phyloP scores from a whole-genome alignment of 805 yeast genomes.

The Wickerhamiella spandovensis region DNA sequence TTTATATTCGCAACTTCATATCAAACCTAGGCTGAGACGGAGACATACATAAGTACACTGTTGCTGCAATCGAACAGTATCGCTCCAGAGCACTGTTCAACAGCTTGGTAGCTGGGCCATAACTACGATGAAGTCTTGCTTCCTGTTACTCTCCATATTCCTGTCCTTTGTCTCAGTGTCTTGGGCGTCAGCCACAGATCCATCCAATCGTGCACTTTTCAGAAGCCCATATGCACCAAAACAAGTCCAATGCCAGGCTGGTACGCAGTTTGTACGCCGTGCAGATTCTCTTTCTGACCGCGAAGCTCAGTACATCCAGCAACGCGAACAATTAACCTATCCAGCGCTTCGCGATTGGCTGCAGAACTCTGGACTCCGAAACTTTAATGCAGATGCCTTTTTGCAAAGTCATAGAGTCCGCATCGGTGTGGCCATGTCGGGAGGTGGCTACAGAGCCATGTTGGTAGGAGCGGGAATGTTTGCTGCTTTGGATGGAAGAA shows the following conservation, averaged over 20 bases:
- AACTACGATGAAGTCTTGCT: neutral
- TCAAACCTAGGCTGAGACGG: neutral
- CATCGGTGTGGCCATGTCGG: slow-evolving; percentile 51
- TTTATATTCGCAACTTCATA: neutral
- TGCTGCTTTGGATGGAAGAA: slow-evolving; percentile 64
- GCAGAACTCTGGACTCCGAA: slow-evolving; percentile 32
- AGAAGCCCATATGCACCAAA: neutral
- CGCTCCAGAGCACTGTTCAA: neutral
- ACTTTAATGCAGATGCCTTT: slow-evolving; percentile 33
- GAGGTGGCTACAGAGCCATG: slow-evolving; percentile 91
- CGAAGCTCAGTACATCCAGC: neutral
- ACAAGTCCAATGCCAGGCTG: neutral
- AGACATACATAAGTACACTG: neutral
- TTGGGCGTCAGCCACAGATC: neutral
- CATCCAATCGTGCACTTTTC: neutral
- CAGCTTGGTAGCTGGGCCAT: neutral
- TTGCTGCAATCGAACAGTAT: no score
- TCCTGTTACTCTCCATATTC: neutral
- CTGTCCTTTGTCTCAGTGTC: neutral
- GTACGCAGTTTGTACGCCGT: neutral
- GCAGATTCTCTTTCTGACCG: neutral
- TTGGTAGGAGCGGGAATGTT: slow-evolving; percentile 72
- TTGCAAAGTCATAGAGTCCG: slow-evolving; percentile 24
- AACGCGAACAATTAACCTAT: slow-evolving; percentile 19
- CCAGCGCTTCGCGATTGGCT: slow-evolving; percentile 32